phyloP scores from a whole-genome alignment of 805 yeast species.

The Saccharomycopsis sp. region DNA sequence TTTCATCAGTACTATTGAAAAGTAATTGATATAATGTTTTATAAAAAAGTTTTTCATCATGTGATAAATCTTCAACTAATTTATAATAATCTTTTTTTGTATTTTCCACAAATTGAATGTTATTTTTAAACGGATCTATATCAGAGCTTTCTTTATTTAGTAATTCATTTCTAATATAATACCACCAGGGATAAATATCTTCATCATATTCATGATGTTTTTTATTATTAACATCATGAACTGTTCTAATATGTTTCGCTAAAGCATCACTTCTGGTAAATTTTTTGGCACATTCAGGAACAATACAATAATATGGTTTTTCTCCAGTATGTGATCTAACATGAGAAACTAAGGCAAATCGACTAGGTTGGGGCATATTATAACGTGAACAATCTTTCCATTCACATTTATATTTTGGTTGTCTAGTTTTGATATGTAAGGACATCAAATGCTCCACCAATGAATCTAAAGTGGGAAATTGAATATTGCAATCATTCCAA shows the following conservation, averaged over 20 bases:
- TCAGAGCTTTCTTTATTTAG: neutral
- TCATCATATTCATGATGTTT: neutral
- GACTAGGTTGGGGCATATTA: slow-evolving; percentile 41
- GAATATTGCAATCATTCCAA: slow-evolving; percentile 10
- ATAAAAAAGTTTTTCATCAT: no score
- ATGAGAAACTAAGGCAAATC: slow-evolving; percentile 53
- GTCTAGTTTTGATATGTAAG: slow-evolving; percentile 28
- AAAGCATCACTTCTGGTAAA: slow-evolving; percentile 54
- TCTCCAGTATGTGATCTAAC: slow-evolving; percentile 59
- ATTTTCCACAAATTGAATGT: no score
- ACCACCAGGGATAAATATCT: slow-evolving; percentile 5
- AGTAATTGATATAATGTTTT: no score
- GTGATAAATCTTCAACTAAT: neutral
- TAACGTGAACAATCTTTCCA: slow-evolving; percentile 51
- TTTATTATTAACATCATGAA: slow-evolving; percentile 33
- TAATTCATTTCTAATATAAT: neutral
- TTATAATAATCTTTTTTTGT: neutral
- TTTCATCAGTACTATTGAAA: no score
- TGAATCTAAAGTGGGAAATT: slow-evolving; percentile 26
- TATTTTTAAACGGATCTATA: neutral
- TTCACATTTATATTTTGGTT: slow-evolving; percentile 38
- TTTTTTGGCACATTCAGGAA: slow-evolving; percentile 55
- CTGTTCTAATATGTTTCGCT: slow-evolving; percentile 50
- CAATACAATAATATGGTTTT: slow-evolving; percentile 51
- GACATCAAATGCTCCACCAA: slow-evolving; percentile 31